Evolutionary conservation across 2,329 filamentous ascomycete genomes (phyloP), one percentile per base, ranked within the genome.

Genomic region (Ascomycota sp.): DNA sequence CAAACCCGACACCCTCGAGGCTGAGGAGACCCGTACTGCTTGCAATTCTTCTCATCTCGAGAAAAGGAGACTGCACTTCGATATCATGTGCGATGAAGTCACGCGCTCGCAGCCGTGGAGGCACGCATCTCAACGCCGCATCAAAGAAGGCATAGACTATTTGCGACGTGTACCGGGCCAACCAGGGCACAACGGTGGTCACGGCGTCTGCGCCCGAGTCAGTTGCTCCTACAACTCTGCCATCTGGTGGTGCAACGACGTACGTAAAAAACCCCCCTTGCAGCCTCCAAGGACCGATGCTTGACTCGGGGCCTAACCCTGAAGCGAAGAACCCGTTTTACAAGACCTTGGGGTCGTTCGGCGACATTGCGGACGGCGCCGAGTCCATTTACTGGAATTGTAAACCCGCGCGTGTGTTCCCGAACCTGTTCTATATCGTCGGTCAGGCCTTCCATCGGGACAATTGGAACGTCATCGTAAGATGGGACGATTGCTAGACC

Each of bases 241-340:
- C 30, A 35, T 35, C 26, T 35, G 34, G 34, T 35, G 34, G 34
- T 35, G 34, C 25, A 35, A 35, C n/a, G 34, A 35, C 25, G 34
- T 32, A 31, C 12, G 34, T 25, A 3, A 6, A 13, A 6, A 5
- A 3, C n/a, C 11, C 13, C 12, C 26, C 25, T 25, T 11, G 8
- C 6, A 12, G 12, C 6, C 9, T 7, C 6, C 7, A 10, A 6
- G 21, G n/a, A 16, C 9, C 13, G 16, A 11, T 6, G 29, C 33
- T 26, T 13, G 24, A 3, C 21, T 32, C 9, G n/a, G n/a, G n/a
- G n/a, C n/a, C n/a, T n/a, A n/a, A n/a, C n/a, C n/a, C n/a, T n/a
- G n/a, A n/a, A n/a, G n/a, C n/a, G n/a, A n/a, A 35, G 34, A 30
- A 35, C 30, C 8, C 2, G 9, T 27, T 10, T 3, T 11, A 13